Base-by-base conservation (phyloP, 2,329 filamentous ascomycete species). In the Penicillium vulpinum region DNA sequence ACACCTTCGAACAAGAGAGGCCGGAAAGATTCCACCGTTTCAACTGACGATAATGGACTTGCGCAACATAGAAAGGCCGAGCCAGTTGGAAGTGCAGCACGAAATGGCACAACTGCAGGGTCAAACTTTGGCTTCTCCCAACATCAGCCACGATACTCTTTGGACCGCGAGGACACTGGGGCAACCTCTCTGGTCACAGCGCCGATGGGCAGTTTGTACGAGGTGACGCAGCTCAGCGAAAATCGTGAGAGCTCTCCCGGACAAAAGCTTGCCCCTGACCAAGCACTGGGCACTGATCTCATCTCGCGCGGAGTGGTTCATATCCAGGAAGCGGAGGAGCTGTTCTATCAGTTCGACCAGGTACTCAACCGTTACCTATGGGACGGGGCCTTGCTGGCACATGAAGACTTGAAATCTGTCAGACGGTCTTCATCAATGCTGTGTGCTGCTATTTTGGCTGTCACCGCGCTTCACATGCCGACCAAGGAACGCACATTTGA, bases 381-480 rank as follows among this genome's bases (percentile, higher is more conserved):
- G 73, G 73, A 75, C 68, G 75, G 76, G 33, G 76, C 81, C 36
- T 75, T 77, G 21, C 69, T 78, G 28, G 73, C 75, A 39, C 80
- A 82, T 60, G 76, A 73, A 44, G 75, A 80, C 58, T 64, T 82
- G 28, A 73, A 77, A 8, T 74, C 74, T 13, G 72, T 81, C 50
- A 75, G 80, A 46, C 74, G 75, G 33, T 77, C 78, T 26, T 83
- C 80, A 16, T 75, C 79, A 1, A 70, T 75, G 67, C 64, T 75
- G 7, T 68, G 67, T 39, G 72, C 73, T 8, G 73, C 71, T n/a
- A 76, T 80, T n/a, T 66, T 83, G 35, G 79, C 80, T 4, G 78
- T 81, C 18, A 77, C 78, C 7, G 79, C 81, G 3, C 72, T 83
- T 21, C 81, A 83, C 59, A 75, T 81, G 60, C 75, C 78, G 0